Percentiles rank a stretch among this genome's conserved stretches.
Conservation (phyloP, 2,329 filamentous ascomycete genomes). For the Acrodontium crateriforme region DNA sequence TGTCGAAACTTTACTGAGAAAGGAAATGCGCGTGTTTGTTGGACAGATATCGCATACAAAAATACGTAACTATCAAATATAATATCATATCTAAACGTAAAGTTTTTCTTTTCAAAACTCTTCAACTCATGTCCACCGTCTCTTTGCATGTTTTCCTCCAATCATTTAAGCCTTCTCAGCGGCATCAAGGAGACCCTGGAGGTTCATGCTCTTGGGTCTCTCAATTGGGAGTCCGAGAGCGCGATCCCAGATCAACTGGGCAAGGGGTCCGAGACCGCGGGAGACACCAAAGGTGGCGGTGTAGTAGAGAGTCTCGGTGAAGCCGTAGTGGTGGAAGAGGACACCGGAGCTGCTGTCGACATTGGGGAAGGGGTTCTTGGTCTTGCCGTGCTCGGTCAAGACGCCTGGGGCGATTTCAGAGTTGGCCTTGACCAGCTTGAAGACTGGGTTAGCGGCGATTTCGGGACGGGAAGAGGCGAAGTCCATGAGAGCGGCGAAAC, state of each 20-base stretch:
- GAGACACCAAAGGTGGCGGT: slow-evolving; percentile 58
- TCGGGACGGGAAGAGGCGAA: slow-evolving; percentile 76
- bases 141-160: too few relatives aligned
- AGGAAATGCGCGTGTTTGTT: too few relatives aligned
- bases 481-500: slow-evolving; percentile 93
- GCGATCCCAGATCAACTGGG: slow-evolving; percentile 92
- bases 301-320: slow-evolving; percentile 95
- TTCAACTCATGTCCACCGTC: too few relatives aligned
- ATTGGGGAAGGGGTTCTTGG: slow-evolving; percentile 63
- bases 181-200: slow-evolving; percentile 56
- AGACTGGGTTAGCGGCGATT: slow-evolving; percentile 77
- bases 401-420: slow-evolving; percentile 82
- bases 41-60: too few relatives aligned
- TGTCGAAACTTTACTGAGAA: too few relatives aligned
- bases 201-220: slow-evolving; percentile 92
- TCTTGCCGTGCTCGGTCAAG: slow-evolving; percentile 83
- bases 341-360: slow-evolving; percentile 90
- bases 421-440: slow-evolving; percentile 88
- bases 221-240: slow-evolving; percentile 91
- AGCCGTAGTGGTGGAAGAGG: slow-evolving; percentile 95
- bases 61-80: too few relatives aligned
- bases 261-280: slow-evolving; percentile 68
- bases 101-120: too few relatives aligned
- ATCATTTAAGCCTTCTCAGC: slow-evolving; percentile 9
- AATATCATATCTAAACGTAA: too few relatives aligned